phyloP scores from a whole-genome alignment of 1,139 yeast species.

The Saccharomyces pastorianus region DNA sequence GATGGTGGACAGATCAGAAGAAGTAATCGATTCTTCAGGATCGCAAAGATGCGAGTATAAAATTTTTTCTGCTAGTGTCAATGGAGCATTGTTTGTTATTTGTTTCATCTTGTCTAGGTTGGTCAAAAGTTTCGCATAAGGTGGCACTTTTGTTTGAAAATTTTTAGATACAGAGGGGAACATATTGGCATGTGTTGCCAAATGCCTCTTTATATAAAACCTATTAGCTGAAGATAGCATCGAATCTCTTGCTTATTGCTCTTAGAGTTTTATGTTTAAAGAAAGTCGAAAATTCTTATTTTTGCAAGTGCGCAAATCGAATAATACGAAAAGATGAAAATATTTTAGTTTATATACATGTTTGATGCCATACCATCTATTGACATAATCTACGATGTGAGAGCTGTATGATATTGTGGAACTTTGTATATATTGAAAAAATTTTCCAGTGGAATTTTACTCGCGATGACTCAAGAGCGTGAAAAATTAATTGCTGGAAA shows the following conservation, averaged over 20 bases:
- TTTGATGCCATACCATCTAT: not conserved
- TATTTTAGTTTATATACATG: not conserved
- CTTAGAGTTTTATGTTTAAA: not conserved
- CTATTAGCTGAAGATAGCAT: constrained; percentile 21
- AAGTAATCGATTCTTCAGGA: constrained; percentile 69
- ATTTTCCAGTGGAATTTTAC: not conserved
- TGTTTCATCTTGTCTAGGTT: constrained; percentile 57
- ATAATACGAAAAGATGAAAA: not conserved
- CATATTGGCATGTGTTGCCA: constrained; percentile 32
- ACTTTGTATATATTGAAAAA: not conserved
- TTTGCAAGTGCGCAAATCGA: not conserved
- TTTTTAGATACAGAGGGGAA: constrained; percentile 46
- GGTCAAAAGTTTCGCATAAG: constrained; percentile 64
- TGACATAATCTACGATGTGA: not conserved
- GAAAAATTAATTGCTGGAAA: not conserved
- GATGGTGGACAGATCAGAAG: constrained; percentile 39
- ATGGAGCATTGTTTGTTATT: constrained; percentile 60
- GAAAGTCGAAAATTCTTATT: not conserved
- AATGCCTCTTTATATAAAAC: constrained; percentile 15
- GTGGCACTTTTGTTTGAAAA: constrained; percentile 68
- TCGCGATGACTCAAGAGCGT: not conserved
- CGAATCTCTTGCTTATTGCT: not conserved
- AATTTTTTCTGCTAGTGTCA: constrained; percentile 89
- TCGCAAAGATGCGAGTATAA: constrained; percentile 82
- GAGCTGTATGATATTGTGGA: not conserved